A percentile compares a stretch with the other conserved stretches of the same genome.
phyloP scores from a whole-genome alignment of 148 eudicot genomes.

The Cornus controversa region DNA sequence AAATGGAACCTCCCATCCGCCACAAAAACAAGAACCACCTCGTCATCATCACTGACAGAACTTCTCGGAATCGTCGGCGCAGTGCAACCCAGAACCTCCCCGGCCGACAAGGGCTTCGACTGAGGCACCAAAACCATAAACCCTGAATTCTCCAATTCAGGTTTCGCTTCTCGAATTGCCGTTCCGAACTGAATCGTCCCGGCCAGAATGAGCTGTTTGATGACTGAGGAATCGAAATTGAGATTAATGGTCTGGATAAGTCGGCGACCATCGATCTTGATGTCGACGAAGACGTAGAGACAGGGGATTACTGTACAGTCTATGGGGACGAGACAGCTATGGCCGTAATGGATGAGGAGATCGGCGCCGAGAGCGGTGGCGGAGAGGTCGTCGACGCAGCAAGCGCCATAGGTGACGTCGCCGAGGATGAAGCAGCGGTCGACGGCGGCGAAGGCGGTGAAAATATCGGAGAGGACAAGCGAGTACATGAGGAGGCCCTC shows the following conservation, averaged over 20 bases:
- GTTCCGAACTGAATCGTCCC: constrained; percentile 85
- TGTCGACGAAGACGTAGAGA: constrained; percentile 79
- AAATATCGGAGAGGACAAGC: constrained; percentile 72
- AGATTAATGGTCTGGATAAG: constrained; percentile 40
- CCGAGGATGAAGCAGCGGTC: constrained; percentile 58
- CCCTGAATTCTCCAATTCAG: constrained; percentile 69
- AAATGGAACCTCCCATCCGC: constrained; percentile 96
- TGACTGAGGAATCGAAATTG: constrained; percentile 21
- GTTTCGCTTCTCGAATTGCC: constrained; percentile 71
- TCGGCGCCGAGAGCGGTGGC: constrained; percentile 67
- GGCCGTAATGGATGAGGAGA: constrained; percentile 78
- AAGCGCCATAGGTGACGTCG: constrained; percentile 96
- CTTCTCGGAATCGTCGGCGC: constrained; percentile 52
- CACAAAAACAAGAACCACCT: constrained; percentile 69
- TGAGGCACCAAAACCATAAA: constrained; percentile 90
- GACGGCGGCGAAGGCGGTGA: constrained; percentile 57
- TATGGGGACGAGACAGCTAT: constrained; percentile 82
- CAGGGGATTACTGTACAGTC: constrained; percentile 68
- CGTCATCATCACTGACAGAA: constrained; percentile 22
- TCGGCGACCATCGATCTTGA: constrained; percentile 48
- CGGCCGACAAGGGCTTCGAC: constrained; percentile 83
- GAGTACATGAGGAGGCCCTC: constrained; percentile 94
- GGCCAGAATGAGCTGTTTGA: constrained; percentile 45
- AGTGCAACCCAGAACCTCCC: constrained; percentile 91
- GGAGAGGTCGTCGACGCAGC: constrained; percentile 86